Evolutionary conservation across 352 stramenopile species (phyloP).

Genomic region (Hyaloperonospora arabidopsidis): DNA sequence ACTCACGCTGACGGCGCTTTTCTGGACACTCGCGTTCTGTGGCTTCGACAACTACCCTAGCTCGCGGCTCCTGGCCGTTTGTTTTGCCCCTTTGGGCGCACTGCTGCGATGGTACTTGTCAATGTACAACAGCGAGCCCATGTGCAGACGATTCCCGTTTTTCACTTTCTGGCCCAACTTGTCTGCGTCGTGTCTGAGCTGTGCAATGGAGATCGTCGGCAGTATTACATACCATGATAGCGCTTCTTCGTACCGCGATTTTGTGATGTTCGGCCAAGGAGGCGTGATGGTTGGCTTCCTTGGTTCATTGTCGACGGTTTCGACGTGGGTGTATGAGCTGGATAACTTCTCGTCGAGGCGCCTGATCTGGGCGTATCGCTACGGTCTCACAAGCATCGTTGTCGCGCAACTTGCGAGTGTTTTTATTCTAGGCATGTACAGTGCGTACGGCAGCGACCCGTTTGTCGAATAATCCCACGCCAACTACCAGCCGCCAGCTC

Average conservation of each 20-base stretch:
- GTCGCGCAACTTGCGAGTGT: slow-evolving; percentile 48
- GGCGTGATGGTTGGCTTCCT: slow-evolving; percentile 44
- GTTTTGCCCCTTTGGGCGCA: slow-evolving; percentile 50
- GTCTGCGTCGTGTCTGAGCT: slow-evolving; percentile 42
- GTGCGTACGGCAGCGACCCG: slow-evolving; percentile 31
- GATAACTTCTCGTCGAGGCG: slow-evolving; percentile 38
- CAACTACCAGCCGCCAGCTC: neutral
- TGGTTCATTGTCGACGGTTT: slow-evolving; percentile 64
- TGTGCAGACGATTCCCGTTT: slow-evolving; percentile 50
- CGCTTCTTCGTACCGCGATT: slow-evolving; percentile 28
- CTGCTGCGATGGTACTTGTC: slow-evolving; percentile 52
- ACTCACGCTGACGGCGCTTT: slow-evolving; percentile 23
- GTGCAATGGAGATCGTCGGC: slow-evolving; percentile 33
- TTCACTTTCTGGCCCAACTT: slow-evolving; percentile 64
- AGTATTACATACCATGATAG: slow-evolving; percentile 28
- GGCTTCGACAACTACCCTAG: slow-evolving; percentile 42
- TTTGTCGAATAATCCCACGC: slow-evolving; percentile 25
- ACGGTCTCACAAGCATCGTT: slow-evolving; percentile 39
- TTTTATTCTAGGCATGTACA: slow-evolving; percentile 48
- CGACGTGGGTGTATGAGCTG: slow-evolving; percentile 58
- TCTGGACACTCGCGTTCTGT: slow-evolving; percentile 42
- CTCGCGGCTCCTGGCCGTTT: slow-evolving; percentile 45
- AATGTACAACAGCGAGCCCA: slow-evolving; percentile 37
- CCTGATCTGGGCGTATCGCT: slow-evolving; percentile 47
- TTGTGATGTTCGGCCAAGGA: slow-evolving; percentile 40